Evolutionary conservation across 2,329 filamentous ascomycete genomes (phyloP), one percentile per base, ranked within the genome.

Genomic region (Helicocarpus griseus): DNA sequence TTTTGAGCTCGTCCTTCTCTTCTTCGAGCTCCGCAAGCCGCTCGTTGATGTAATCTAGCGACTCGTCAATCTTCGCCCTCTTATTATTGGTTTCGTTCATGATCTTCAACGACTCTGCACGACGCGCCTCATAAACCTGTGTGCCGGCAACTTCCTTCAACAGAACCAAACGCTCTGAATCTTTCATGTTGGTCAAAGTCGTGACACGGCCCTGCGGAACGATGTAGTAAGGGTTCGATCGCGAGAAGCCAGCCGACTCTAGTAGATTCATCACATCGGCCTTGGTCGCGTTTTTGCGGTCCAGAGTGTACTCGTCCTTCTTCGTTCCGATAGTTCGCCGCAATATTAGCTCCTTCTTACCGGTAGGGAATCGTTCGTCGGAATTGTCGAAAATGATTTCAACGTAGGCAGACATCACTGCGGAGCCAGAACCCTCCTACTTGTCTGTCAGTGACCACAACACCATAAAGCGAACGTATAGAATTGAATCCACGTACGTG

Each of bases 341-440:
- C 53, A 98, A 75, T 39, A 93, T 84, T 45, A 97, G 82, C 67
- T 98, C 91, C 54, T 89, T 85, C 65, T 89, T 93, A 60, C 88
- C 88, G 8, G 89, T 96, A 33, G 89, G 89, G 64, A 98, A 97
- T 61, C 93, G 87, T 61, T 94, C 89, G 67, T 98, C 91, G 61
- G 81, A 87, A 67, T 98, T 98, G 77, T 98, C 93, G 69, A 98
- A 98, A 59, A 96, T 95, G 63, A 98, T 88, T 71, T 98, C 93
- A 54, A 98, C 94, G 63, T 97, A 98, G n/a, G 93, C 94, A 45
- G 90, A 95, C 88, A 96, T 95, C 63, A 98, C 91, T 14, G 93
- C 93, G 3, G 91, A 95, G 33, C 93, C 94, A 3, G 93, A 95
- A 38, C 94, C 94, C 77, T 98, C 94, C 75, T 79, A 58, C 48